Evolutionary conservation across 495 filamentous ascomycete species (phyloP), one percentile per base, ranked within the genome.

Genomic region (Delitschia confertaspora): DNA sequence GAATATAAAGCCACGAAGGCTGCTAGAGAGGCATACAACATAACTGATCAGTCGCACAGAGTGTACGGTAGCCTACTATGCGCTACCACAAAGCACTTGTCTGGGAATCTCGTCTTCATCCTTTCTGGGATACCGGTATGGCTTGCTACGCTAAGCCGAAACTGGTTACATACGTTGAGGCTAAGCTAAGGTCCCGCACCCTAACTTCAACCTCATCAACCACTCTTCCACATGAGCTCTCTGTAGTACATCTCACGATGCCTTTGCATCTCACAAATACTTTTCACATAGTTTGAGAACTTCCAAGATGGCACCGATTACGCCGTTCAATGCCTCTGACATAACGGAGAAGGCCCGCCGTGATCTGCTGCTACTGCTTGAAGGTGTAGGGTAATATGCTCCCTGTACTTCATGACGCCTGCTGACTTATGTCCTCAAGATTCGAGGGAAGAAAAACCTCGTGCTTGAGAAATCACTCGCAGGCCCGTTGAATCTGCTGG

Each of bases 391-490:
- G 85, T 71, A 70, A 67, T 61, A 43, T 32, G 14, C 13, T 57
- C 55, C 48, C 39, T 16, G 36, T 21, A 47, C 35, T 42, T 7
- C 36, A 21, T 21, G 10, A 11, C 33, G 25, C 13, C 1, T 31
- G 21, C 31, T 39, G 30, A 54, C 47, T 38, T 33, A 9, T 3
- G 6, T 55, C 54, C 61, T 55, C 32, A 58, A 98, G 91, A 83
- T 95, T 47, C 81, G 86, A 60, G 93, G 93, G 44, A 96, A 95
- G 78, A 99, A 99, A 72, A 94, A 95, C 65, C 73, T 99, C 49
- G 82, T 96, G 40, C 80, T 96, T 57, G 88, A 95, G 60, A 82
- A 85, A 63, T 75, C 80, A 55, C 73, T 99, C 53, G 87, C 88
- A 51, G 88, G 88, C 26, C 83, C 87, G 24, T 73, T 99, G 37